phyloP scores from a whole-genome alignment of 768 basidiomycete species.

The Tricholomella constricta region DNA sequence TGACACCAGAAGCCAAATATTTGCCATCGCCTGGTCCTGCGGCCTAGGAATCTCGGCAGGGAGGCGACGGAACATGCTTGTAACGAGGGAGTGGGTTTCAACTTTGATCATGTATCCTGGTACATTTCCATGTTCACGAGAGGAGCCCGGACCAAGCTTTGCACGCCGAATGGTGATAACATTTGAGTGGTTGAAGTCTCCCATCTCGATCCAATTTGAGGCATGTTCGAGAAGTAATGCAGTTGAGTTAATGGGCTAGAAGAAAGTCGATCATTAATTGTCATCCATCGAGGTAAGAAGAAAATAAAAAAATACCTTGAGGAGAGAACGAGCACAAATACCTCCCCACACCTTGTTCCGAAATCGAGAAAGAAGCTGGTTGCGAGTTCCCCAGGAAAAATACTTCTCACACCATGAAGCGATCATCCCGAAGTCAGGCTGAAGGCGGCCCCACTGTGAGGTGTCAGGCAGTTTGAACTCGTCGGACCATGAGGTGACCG shows the following conservation, averaged over 20 bases:
- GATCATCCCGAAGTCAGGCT: constrained; percentile 39
- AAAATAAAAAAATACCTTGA: constrained; percentile 1
- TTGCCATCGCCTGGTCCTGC: neutral
- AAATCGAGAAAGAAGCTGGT: constrained; percentile 63
- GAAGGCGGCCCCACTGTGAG: neutral
- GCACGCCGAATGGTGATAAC: too few species aligned
- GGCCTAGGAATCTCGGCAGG: neutral
- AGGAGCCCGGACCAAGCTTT: neutral
- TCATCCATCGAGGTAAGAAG: too few species aligned
- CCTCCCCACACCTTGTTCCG: constrained; percentile 59
- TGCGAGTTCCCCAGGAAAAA: too few species aligned
- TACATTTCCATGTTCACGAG: neutral
- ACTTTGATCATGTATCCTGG: neutral
- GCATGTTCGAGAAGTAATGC: too few species aligned
- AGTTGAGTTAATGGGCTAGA: too few species aligned
- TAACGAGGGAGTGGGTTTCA: neutral
- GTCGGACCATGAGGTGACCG: constrained; percentile 47
- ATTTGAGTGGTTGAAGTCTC: too few species aligned
- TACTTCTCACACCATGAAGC: constrained; percentile 60
- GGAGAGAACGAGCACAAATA: constrained; percentile 49
- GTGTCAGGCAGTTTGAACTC: constrained; percentile 34
- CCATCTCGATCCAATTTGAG: too few species aligned
- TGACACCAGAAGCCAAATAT: neutral
- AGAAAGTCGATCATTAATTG: too few species aligned
- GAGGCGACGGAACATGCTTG: neutral